Evolutionary conservation across 2,329 filamentous ascomycete genomes (phyloP).

Genomic region (Cladosporium colombiae): DNA sequence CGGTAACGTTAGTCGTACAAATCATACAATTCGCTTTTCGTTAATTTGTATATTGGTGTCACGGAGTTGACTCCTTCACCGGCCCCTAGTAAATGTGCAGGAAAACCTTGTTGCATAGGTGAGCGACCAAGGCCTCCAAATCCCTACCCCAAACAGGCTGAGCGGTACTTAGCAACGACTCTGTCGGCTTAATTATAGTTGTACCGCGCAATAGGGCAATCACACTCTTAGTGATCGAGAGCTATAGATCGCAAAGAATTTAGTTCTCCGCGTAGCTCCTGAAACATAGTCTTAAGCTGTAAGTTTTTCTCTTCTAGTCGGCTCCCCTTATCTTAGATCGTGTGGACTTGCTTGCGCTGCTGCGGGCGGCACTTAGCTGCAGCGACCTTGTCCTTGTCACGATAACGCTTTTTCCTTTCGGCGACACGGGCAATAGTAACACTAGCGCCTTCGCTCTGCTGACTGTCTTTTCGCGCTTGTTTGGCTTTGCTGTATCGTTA

Average conservation of each 20-base stretch:
- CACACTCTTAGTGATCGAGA: constrained; percentile 1
- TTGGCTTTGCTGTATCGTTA: constrained; percentile 2
- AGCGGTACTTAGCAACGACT: not conserved
- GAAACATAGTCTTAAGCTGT: not conserved
- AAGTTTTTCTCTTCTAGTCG: constrained; percentile 2
- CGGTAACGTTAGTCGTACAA: not conserved
- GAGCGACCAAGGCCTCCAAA: not conserved
- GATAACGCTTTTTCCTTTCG: not conserved
- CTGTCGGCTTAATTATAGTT: constrained; percentile 6
- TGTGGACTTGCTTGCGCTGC: constrained; percentile 6
- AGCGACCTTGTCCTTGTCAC: constrained; percentile 17
- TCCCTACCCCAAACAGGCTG: not conserved
- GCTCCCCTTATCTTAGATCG: not conserved
- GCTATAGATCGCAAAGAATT: constrained; percentile 1
- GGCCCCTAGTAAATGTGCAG: not conserved
- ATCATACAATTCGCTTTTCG: not conserved
- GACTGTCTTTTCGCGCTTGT: not conserved
- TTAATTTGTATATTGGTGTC: not conserved
- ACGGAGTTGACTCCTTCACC: not conserved
- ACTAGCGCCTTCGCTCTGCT: not conserved
- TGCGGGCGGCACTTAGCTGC: constrained; percentile 10
- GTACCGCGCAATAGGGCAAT: not conserved
- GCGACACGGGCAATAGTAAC: not conserved
- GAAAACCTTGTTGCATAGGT: not conserved
- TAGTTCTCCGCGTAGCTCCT: constrained; percentile 5